These are phyloP conservation scores for Agaricus blazei DNA, from an alignment of 768 basidiomycete genomes.

Conservation along the genomic window DNA sequence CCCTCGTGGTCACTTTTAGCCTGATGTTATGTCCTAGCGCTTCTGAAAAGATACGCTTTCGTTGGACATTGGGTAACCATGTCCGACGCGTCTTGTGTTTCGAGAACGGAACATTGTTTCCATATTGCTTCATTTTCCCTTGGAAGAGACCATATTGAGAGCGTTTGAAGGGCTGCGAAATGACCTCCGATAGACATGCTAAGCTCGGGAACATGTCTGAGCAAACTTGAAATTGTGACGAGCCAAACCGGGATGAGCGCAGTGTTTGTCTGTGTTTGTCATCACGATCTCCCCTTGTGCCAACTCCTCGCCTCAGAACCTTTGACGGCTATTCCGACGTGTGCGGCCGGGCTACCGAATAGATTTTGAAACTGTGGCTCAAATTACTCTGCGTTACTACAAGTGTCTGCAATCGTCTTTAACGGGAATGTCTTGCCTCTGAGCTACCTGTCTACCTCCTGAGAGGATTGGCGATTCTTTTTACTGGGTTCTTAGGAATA, in stretches of 20 bases:
- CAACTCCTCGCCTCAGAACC: too few species aligned
- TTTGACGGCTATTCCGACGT: too few species aligned
- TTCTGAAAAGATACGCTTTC: slow-evolving; percentile 68
- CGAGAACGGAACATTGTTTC: slow-evolving; percentile 89
- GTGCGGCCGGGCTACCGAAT: too few species aligned
- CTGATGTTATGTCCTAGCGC: slow-evolving; percentile 50
- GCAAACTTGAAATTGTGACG: background rate
- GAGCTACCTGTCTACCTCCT: too few species aligned
- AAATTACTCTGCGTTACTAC: too few species aligned
- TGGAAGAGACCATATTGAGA: slow-evolving; percentile 79
- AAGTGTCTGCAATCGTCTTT: too few species aligned
- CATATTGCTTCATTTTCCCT: slow-evolving; percentile 72
- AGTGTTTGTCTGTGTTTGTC: background rate
- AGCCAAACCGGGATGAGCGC: background rate
- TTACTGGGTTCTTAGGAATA: too few species aligned
- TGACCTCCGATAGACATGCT: slow-evolving; percentile 23
- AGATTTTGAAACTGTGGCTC: too few species aligned
- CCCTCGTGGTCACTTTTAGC: slow-evolving; percentile 71
- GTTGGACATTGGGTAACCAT: slow-evolving; percentile 86
- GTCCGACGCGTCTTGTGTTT: slow-evolving; percentile 82
- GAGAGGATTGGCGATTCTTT: too few species aligned
- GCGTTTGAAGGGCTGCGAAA: slow-evolving; percentile 76
- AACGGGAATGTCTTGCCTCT: too few species aligned
- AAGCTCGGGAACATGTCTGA: slow-evolving; percentile 24
- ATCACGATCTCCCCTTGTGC: too few species aligned